Percentiles rank a stretch among this genome's conserved stretches.
These are phyloP conservation scores for Elongisporangium undulatum DNA, from an alignment of 352 stramenopile genomes.

Conservation along the genomic window DNA sequence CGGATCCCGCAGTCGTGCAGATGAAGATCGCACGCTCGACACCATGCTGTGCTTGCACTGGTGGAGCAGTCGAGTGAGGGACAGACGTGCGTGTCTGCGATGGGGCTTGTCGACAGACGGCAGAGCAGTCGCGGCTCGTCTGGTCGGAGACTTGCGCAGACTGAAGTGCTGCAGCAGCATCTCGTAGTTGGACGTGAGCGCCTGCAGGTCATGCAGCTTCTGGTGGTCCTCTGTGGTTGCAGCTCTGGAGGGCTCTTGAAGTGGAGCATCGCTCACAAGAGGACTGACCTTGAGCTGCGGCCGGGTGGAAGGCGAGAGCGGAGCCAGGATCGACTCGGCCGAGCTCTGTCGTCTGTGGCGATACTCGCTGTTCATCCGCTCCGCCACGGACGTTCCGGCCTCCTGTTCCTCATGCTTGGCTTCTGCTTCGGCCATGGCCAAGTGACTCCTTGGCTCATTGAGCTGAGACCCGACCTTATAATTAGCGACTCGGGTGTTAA, in stretches of 20 bases:
- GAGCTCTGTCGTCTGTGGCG: background rate
- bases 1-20: background rate
- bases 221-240: background rate
- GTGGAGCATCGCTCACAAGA: too few relatives aligned
- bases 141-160: constrained; percentile 1
- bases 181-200: constrained; percentile 8
- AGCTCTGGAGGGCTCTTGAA: too few relatives aligned
- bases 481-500: background rate
- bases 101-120: background rate
- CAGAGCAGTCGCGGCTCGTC: background rate
- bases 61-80: background rate
- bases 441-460: background rate
- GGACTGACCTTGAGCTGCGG: background rate
- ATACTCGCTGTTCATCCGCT: background rate
- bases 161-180: constrained; percentile 8
- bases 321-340: background rate
- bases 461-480: background rate
- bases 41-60: background rate
- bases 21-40: background rate
- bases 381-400: too few relatives aligned
- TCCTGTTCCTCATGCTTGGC: background rate
- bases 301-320: too few relatives aligned
- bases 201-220: constrained; percentile 2
- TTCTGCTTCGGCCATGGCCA: background rate
- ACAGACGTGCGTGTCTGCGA: background rate